These are phyloP conservation scores for Fusarium sp. DNA, from an alignment of 2,329 filamentous ascomycete genomes.

Conservation along the genomic window DNA sequence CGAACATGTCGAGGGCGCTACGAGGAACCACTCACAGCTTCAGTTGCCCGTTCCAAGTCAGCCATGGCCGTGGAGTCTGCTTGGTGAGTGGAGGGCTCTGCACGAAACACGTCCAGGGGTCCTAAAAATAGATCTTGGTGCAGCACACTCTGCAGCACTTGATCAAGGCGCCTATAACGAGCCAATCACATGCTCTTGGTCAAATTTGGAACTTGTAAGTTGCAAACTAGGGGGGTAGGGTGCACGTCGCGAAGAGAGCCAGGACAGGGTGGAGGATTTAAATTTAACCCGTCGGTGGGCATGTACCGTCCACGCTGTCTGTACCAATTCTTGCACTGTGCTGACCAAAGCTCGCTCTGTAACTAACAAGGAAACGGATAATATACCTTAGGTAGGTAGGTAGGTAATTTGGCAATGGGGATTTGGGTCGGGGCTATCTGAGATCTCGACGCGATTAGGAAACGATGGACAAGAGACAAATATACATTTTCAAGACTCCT, in stretches of 20 bases:
- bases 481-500: constrained; percentile 21
- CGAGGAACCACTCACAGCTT: constrained; percentile 38
- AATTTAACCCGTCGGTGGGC: constrained; percentile 41
- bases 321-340: constrained; percentile 33
- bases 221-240: constrained; percentile 23
- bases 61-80: constrained; percentile 29
- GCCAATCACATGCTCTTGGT: constrained; percentile 43
- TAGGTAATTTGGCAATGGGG: constrained; percentile 11
- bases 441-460: constrained; percentile 32
- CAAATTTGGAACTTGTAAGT: constrained; percentile 43
- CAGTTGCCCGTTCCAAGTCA: constrained; percentile 34
- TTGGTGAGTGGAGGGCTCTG: constrained; percentile 38
- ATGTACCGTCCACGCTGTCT: constrained; percentile 25
- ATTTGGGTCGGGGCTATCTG: constrained; percentile 18
- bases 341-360: constrained; percentile 15
- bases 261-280: constrained; percentile 35
- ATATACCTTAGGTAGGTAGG: too few species aligned
- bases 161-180: constrained; percentile 44
- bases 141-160: constrained; percentile 36
- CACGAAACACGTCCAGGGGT: constrained; percentile 43
- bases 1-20: constrained; percentile 32
- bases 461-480: constrained; percentile 26
- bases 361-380: constrained; percentile 5
- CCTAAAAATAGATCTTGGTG: constrained; percentile 48
- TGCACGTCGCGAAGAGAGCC: constrained; percentile 10